phyloP scores from a whole-genome alignment of 129 eudicot species.

The Chrysanthemum makinoi region DNA sequence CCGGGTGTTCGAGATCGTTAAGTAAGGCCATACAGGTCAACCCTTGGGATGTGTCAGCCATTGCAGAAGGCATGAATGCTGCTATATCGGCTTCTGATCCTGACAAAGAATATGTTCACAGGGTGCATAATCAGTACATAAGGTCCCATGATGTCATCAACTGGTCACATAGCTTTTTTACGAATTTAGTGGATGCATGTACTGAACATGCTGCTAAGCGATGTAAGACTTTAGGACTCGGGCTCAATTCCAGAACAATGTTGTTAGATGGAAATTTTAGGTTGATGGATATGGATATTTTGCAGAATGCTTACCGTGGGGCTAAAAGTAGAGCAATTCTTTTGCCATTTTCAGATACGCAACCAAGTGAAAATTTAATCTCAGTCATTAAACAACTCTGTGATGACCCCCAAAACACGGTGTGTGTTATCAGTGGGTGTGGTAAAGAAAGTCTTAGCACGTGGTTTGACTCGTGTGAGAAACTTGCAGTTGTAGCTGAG shows the following conservation, averaged over 20 bases:
- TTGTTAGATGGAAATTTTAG: constrained; percentile 60
- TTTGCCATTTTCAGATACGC: constrained; percentile 34
- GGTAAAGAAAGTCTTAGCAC: constrained; percentile 38
- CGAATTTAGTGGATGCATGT: constrained; percentile 40
- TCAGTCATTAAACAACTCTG: constrained; percentile 40
- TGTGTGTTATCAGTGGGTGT: constrained; percentile 50
- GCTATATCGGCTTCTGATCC: constrained; percentile 46
- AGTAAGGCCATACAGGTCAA: constrained; percentile 67
- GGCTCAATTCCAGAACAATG: constrained; percentile 50
- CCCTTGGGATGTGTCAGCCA: constrained; percentile 63
- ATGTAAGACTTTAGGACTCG: constrained; percentile 60
- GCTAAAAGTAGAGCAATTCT: constrained; percentile 45
- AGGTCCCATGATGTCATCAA: constrained; percentile 42
- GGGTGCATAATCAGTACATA: constrained; percentile 34
- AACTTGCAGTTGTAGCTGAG: too few relatives aligned
- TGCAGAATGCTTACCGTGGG: constrained; percentile 34
- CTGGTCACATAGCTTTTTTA: constrained; percentile 46
- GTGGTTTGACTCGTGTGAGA: too few relatives aligned
- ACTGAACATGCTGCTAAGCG: constrained; percentile 46
- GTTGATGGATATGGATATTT: constrained; percentile 35
- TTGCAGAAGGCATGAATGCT: constrained; percentile 56
- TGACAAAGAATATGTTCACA: constrained; percentile 55
- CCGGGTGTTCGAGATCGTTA: constrained; percentile 61
- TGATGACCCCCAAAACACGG: constrained; percentile 42
- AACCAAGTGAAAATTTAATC: constrained; percentile 37